phyloP scores from a whole-genome alignment of 2,329 filamentous ascomycete genomes.

The Fusarium zealandicum region DNA sequence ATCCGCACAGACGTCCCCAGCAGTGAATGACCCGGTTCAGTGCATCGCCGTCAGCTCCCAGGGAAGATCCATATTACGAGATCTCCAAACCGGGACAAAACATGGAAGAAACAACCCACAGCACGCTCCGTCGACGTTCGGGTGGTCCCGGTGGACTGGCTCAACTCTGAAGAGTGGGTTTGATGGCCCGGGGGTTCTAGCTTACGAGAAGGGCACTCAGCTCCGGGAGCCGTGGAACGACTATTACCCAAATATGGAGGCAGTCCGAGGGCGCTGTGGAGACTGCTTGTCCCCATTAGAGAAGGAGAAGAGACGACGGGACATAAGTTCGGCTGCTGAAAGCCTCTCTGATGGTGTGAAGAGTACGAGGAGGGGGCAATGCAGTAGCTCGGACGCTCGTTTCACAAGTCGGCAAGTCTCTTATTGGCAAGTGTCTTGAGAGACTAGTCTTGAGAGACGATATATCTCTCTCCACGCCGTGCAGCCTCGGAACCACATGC shows the following conservation, averaged over 20 bases:
- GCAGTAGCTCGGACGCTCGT: too few relatives aligned
- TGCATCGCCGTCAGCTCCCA: background rate
- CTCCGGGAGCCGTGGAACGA: background rate
- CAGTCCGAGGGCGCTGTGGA: background rate
- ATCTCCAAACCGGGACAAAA: background rate
- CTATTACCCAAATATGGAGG: background rate
- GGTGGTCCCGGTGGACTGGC: background rate
- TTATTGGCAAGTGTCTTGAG: too few relatives aligned
- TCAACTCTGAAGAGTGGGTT: background rate
- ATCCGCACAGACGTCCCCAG: background rate
- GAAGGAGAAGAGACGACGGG: background rate
- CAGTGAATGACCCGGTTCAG: background rate
- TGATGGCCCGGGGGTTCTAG: background rate
- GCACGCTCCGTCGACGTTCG: too few relatives aligned
- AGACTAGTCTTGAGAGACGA: background rate
- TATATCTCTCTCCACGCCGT: background rate
- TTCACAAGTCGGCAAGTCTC: too few relatives aligned
- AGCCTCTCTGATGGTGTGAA: too few relatives aligned
- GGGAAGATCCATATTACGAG: background rate
- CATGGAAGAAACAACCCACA: too few relatives aligned
- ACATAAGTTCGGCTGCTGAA: too few relatives aligned
- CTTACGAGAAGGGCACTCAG: background rate
- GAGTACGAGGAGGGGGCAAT: too few relatives aligned
- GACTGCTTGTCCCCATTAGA: background rate
- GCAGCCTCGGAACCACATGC: background rate